Evolutionary conservation across 768 basidiomycete genomes (phyloP).

Genomic region (Pholiota microspora): DNA sequence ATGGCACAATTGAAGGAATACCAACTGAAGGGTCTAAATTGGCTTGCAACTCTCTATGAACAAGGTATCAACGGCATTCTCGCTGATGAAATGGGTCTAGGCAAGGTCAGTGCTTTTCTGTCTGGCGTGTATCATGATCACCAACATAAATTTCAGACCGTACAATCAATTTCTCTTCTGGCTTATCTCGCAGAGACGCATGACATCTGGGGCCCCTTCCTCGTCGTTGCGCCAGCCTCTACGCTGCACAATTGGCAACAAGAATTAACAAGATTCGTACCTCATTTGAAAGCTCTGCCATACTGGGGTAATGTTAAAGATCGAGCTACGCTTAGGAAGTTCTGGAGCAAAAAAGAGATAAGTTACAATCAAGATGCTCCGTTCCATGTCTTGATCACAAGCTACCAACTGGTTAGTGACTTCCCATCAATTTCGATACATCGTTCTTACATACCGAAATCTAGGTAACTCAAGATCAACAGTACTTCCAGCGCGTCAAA

Average conservation of each 20-base stretch:
- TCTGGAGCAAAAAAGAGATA: constrained; percentile 98
- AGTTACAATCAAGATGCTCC: constrained; percentile 94
- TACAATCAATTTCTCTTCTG: constrained; percentile 95
- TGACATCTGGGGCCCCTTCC: constrained; percentile 99
- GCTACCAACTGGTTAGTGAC: constrained; percentile 85
- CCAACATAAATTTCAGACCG: constrained; percentile 55
- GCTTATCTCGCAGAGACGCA: constrained; percentile 96
- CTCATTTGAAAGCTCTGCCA: constrained; percentile 88
- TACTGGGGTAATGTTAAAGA: constrained; percentile 99
- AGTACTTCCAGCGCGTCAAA: constrained; percentile 95
- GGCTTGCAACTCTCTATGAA: constrained; percentile 96
- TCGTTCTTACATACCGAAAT: background rate
- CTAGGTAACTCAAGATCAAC: constrained; percentile 93
- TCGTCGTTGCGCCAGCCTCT: constrained; percentile 95
- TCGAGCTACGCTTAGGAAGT: constrained; percentile 88
- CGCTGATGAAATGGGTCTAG: constrained; percentile 98
- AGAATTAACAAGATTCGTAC: constrained; percentile 94
- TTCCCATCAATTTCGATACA: background rate
- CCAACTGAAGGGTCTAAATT: constrained; percentile 96
- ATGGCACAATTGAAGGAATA: constrained; percentile 98
- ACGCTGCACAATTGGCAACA: constrained; percentile 99
- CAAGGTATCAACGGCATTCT: constrained; percentile 99
- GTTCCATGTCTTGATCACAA: constrained; percentile 95
- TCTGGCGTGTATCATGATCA: background rate
- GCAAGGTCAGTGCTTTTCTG: constrained; percentile 52